Conservation (phyloP, 1,284 basidiomycete genomes). For the Tausonia pullulans region DNA sequence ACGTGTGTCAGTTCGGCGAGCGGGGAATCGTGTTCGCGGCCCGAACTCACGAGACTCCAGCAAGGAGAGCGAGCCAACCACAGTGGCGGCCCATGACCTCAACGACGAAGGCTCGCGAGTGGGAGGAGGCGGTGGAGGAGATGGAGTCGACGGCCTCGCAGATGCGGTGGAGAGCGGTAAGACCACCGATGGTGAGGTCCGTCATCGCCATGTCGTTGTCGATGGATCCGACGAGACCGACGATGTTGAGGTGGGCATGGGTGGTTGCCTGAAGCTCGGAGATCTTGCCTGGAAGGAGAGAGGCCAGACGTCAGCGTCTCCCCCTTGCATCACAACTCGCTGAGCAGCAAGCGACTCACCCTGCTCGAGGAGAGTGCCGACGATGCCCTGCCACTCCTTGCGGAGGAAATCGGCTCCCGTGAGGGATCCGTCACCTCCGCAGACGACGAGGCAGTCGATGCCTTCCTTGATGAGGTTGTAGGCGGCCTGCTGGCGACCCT, state of each 20-base stretch:
- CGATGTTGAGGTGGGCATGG: conserved; percentile 82
- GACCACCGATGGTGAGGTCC: conserved; percentile 91
- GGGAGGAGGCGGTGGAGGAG: conserved; percentile 88
- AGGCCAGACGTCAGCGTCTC: not conserved
- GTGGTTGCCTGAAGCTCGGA: conserved; percentile 55
- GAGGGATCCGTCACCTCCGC: conserved; percentile 91
- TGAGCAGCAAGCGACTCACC: conserved; percentile 35
- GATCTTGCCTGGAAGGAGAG: conserved; percentile 48
- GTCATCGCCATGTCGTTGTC: conserved; percentile 99
- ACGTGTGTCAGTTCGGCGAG: not conserved
- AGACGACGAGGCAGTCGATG: conserved; percentile 92
- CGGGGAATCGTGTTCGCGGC: not conserved
- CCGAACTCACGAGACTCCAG: conserved; percentile 62
- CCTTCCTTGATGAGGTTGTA: conserved; percentile 88
- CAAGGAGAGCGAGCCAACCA: conserved; percentile 91
- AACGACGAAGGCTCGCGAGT: conserved; percentile 94
- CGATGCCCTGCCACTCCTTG: conserved; percentile 80
- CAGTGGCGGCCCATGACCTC: conserved; percentile 99
- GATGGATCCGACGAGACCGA: conserved; percentile 93
- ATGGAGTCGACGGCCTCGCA: conserved; percentile 98
- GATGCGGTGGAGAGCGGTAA: conserved; percentile 89
- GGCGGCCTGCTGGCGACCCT: conserved; percentile 78
- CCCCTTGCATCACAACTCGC: not conserved
- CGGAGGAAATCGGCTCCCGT: conserved; percentile 93
- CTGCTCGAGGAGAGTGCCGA: conserved; percentile 54